Base-by-base conservation (phyloP, 1,284 basidiomycete species). In the Hemileia vastatrix region DNA sequence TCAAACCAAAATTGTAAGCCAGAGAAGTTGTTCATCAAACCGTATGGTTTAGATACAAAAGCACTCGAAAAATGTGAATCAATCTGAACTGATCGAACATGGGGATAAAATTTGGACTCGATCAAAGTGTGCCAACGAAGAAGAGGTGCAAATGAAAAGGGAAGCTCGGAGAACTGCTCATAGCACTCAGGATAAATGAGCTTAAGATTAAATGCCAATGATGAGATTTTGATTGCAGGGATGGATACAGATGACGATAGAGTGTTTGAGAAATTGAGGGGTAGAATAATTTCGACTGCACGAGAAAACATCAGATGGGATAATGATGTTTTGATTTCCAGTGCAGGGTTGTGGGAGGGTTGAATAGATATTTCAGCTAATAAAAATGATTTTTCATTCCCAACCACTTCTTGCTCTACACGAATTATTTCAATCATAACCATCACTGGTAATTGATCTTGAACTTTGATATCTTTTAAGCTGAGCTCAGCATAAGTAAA, bases 81-180 rank as follows among this genome's bases (percentile, higher is more conserved):
- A 13, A 72, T 50, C 2, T 63, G 61, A 1, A 67, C 68, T 2
- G 23, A 9, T 18, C 61, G 67, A 3, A 62, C 58, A 45, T 68
- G 68, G 4, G 72, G 69, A 54, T 70, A 69, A 54, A 51, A 69
- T 24, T 67, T 67, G 6, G 67, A 54, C 31, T 74, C 72, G 63
- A 49, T 45, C 1, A 57, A 27, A 2, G 70, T 65, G 32, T 63
- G 62, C 8, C 69, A 66, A 0, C 66, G 59, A 13, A 74, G 60
- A 8, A 72, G 47, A 1, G 70, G 70, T 2, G 68, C 66, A 49
- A 71, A 67, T 2, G 64, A 45, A 3, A 67, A 44, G 23, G 57
- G n/a, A n/a, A n/a, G n/a, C n/a, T n/a, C n/a, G n/a, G n/a, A n/a
- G n/a, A n/a, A n/a, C 6, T 27, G 23, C 13, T 23, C n/a, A 53